Conservation (phyloP, 352 stramenopile genomes). For the Pythium plurisporium region DNA sequence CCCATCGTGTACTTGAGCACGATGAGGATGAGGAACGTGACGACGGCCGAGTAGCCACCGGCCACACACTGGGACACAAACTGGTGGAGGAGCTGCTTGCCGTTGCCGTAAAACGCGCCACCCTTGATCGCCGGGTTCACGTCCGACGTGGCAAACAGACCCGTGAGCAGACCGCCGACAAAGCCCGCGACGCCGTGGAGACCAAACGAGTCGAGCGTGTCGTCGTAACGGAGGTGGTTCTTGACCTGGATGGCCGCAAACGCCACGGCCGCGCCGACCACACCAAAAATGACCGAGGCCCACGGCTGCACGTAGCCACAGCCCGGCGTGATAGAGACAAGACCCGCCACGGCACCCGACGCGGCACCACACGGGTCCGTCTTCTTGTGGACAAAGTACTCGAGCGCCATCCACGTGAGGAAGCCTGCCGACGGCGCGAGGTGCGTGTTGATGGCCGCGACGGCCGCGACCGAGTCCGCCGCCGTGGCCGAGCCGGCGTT, state of each 20-base stretch:
- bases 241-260: conserved; percentile 63
- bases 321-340: conserved; percentile 66
- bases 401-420: conserved; percentile 61
- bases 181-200: conserved; percentile 70
- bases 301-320: conserved; percentile 71
- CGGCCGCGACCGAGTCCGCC: conserved; percentile 59
- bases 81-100: conserved; percentile 45
- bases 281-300: conserved; percentile 64
- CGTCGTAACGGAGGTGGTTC: conserved; percentile 66
- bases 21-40: conserved; percentile 69
- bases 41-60: conserved; percentile 56
- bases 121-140: conserved; percentile 55
- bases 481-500: conserved; percentile 64
- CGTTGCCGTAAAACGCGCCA: conserved; percentile 51
- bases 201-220: conserved; percentile 76
- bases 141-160: conserved; percentile 58
- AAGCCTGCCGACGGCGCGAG: conserved; percentile 56
- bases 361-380: conserved; percentile 61
- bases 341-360: conserved; percentile 55
- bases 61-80: conserved; percentile 51
- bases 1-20: conserved; percentile 67
- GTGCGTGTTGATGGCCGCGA: conserved; percentile 72
- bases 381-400: conserved; percentile 46
- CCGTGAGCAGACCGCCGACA: conserved; percentile 57
- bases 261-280: conserved; percentile 48